Evolutionary conservation across 176 grass and related monocot genomes (phyloP).

Genomic region (Urochloa ruziziensis): DNA sequence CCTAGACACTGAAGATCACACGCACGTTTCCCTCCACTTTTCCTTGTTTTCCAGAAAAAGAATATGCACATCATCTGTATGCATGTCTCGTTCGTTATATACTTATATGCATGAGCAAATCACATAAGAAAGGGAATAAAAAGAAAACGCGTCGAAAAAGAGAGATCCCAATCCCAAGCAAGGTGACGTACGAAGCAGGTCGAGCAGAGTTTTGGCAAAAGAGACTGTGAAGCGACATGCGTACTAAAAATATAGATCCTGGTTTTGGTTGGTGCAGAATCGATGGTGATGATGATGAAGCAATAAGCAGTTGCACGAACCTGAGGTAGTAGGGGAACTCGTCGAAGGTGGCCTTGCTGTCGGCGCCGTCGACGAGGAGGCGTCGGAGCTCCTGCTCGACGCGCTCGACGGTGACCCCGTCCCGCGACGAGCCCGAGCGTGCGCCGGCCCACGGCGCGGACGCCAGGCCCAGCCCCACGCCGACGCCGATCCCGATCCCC

Average conservation of each 20-base stretch:
- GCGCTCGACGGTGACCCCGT: slow-evolving; percentile 55
- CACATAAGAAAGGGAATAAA: not conserved
- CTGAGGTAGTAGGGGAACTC: slow-evolving; percentile 94
- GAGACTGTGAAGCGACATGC: no score
- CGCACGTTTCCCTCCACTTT: no score
- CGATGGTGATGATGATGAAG: no score
- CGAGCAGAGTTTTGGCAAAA: not conserved
- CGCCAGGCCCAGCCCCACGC: slow-evolving; percentile 74
- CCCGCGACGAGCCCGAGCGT: slow-evolving; percentile 6
- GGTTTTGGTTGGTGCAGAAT: not conserved
- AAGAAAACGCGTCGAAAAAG: not conserved
- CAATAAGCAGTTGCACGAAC: no score
- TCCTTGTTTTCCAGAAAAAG: not conserved
- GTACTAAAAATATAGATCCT: no score
- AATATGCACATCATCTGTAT: not conserved
- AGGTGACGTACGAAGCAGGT: not conserved
- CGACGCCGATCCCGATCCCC: slow-evolving; percentile 81
- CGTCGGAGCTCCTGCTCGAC: slow-evolving; percentile 77
- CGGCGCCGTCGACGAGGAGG: slow-evolving; percentile 48
- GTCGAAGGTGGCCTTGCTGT: slow-evolving; percentile 81
- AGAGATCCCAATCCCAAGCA: not conserved
- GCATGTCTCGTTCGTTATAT: not conserved
- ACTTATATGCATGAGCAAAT: not conserved
- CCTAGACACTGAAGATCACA: not conserved
- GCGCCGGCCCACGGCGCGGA: slow-evolving; percentile 49